Evolutionary conservation across 495 filamentous ascomycete species (phyloP).

Genomic region (Neurospora hispaniola): DNA sequence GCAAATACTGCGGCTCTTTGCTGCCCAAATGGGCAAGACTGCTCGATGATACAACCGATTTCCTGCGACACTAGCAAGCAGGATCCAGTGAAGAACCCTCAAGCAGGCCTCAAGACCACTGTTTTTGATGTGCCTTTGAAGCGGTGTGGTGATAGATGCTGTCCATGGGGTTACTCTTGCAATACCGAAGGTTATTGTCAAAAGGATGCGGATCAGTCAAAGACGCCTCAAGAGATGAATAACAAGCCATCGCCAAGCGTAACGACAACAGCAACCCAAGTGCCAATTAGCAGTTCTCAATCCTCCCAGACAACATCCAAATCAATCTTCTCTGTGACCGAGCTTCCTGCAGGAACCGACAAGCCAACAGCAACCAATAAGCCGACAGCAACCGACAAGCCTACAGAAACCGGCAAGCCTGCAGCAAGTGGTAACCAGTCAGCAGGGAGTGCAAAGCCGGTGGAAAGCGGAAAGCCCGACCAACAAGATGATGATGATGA

Average conservation of each 20-base stretch:
- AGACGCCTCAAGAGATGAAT: neutral
- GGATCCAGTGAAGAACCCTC: constrained; percentile 50
- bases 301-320: neutral
- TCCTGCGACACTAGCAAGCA: constrained; percentile 59
- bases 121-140: constrained; percentile 43
- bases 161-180: constrained; percentile 74
- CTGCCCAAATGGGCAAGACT: constrained; percentile 56
- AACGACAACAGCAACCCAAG: constrained; percentile 6
- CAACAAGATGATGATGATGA: neutral
- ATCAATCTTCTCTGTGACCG: neutral
- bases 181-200: constrained; percentile 30
- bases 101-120: constrained; percentile 59
- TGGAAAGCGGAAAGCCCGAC: neutral
- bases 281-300: neutral
- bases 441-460: neutral
- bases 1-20: constrained; percentile 61
- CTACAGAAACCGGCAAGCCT: neutral
- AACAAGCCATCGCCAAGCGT: constrained; percentile 13
- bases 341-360: neutral
- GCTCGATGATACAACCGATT: constrained; percentile 56
- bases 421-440: neutral
- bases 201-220: constrained; percentile 26
- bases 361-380: neutral
- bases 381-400: neutral
- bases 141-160: constrained; percentile 55